phyloP scores from a whole-genome alignment of 768 basidiomycete genomes.

The Leccinum fibrillosum region DNA sequence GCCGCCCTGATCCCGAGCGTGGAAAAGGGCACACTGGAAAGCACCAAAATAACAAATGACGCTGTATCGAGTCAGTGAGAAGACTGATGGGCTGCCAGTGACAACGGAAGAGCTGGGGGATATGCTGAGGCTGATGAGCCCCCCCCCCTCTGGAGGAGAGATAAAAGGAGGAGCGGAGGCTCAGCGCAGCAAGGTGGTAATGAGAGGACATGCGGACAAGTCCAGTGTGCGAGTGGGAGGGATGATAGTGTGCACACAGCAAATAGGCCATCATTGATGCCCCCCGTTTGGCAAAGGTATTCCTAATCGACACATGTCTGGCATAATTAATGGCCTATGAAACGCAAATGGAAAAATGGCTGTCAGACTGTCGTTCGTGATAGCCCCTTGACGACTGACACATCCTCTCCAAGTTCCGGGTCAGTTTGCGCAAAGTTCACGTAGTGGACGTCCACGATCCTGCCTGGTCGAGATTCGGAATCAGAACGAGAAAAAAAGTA shows the following conservation, averaged over 20 bases:
- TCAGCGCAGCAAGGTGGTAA: constrained; percentile 22
- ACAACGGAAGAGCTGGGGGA: constrained; percentile 9
- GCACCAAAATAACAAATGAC: constrained; percentile 9
- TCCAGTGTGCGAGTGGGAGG: constrained; percentile 15
- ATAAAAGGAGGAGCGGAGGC: constrained; percentile 30
- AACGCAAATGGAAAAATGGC: constrained; percentile 25
- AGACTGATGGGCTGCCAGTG: background rate
- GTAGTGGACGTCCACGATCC: constrained; percentile 20
- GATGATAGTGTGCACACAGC: constrained; percentile 24
- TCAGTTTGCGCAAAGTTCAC: constrained; percentile 19
- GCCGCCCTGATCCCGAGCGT: constrained; percentile 25
- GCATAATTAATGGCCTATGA: constrained; percentile 31
- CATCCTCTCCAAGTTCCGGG: constrained; percentile 8
- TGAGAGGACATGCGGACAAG: constrained; percentile 28
- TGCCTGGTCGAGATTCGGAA: constrained; percentile 12
- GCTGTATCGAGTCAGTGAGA: constrained; percentile 1
- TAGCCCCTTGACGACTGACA: constrained; percentile 20
- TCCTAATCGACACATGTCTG: constrained; percentile 27
- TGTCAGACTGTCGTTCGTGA: constrained; percentile 21
- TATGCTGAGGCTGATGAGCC: background rate
- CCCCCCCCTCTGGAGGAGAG: constrained; percentile 15
- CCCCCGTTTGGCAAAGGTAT: constrained; percentile 29
- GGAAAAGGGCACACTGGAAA: constrained; percentile 24
- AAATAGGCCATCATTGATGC: constrained; percentile 3
- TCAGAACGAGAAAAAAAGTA: constrained; percentile 4